phyloP scores from a whole-genome alignment of 2,329 filamentous ascomycete genomes.

The Geosmithia morbida region DNA sequence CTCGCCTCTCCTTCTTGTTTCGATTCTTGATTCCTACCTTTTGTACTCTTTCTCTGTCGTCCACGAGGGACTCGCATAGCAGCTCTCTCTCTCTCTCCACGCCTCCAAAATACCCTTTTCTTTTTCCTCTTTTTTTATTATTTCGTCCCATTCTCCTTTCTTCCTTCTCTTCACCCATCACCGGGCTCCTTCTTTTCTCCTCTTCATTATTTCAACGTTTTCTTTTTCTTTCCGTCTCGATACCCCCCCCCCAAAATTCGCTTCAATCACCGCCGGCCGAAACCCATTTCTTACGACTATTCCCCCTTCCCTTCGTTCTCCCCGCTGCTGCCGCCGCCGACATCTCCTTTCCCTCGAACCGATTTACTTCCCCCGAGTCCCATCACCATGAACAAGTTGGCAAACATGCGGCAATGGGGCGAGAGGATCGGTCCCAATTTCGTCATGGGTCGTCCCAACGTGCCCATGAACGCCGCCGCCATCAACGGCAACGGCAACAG shows the following conservation, averaged over 20 bases:
- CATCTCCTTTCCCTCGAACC: slow-evolving; percentile 10
- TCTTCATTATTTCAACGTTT: slow-evolving; percentile 3
- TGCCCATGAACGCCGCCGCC: slow-evolving; percentile 25
- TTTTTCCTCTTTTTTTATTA: slow-evolving; percentile 6
- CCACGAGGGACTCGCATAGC: slow-evolving; percentile 1
- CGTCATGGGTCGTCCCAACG: slow-evolving; percentile 44
- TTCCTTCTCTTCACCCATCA: slow-evolving; percentile 1
- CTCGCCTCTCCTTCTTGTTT: slow-evolving; percentile 6
- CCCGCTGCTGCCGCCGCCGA: slow-evolving; percentile 8
- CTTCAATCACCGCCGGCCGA: neutral
- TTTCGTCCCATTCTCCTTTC: slow-evolving; percentile 12
- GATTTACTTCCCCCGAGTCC: slow-evolving; percentile 6
- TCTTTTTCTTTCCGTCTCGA: slow-evolving; percentile 1
- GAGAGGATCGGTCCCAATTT: slow-evolving; percentile 56
- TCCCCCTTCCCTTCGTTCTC: slow-evolving; percentile 1
- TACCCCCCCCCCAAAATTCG: slow-evolving; percentile 5
- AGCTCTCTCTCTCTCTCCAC: neutral
- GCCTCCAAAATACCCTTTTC: neutral
- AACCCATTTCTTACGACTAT: slow-evolving; percentile 2
- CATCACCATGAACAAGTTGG: slow-evolving; percentile 53
- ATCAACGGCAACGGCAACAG: slow-evolving; percentile 16
- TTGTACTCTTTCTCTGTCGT: slow-evolving; percentile 6
- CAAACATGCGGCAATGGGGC: slow-evolving; percentile 59
- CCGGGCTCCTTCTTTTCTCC: slow-evolving; percentile 5
- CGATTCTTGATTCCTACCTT: slow-evolving; percentile 11